Evolutionary conservation across 768 basidiomycete species (phyloP), one percentile per base, ranked within the genome.

Genomic region (Dentipellis fragilis): DNA sequence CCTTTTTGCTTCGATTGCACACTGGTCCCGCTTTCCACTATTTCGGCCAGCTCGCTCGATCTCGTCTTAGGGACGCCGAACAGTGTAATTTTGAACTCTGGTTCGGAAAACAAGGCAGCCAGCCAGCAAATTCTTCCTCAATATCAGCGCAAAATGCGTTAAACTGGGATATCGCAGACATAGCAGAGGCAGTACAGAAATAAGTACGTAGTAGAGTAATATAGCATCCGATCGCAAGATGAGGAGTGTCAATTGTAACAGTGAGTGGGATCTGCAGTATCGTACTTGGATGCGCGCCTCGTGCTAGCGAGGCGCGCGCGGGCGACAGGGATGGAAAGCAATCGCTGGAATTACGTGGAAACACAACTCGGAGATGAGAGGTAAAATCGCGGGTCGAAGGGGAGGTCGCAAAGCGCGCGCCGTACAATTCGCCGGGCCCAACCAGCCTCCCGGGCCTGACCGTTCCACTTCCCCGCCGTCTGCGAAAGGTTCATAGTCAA

Each of bases 391-490:
- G 21, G 21, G 14, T 14, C 14, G 17, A 42, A 14, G 17, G 12
- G 48, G 48, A 21, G 48, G 48, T 17, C 19, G 23, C 17, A 23
- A 23, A 23, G 48, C 48, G 50, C 50, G 50, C 50, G 23, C 22
- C 19, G 22, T 49, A 21, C 48, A 23, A 49, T 17, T 23, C 29
- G 29, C 35, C 36, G 36, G 35, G 34, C 22, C 16, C 50, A 51
- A 37, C 50, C 35, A 37, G 50, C 50, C 50, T 35, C 48, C 50
- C 50, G 50, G 50, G 50, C 50, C 50, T 14, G 23, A 49, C 22
- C 4, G 19, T 35, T 35, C 34, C 23, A 45, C 19, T 29, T 29
- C 29, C 29, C 29, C 29, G 6, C 29, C 29, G 42, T 45, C 42
- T 19, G n/a, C 42, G 16, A 45, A 45, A 45, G 19, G 6, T 29